phyloP scores from a whole-genome alignment of 352 stramenopile genomes.

The Phytophthora pistaciae region DNA sequence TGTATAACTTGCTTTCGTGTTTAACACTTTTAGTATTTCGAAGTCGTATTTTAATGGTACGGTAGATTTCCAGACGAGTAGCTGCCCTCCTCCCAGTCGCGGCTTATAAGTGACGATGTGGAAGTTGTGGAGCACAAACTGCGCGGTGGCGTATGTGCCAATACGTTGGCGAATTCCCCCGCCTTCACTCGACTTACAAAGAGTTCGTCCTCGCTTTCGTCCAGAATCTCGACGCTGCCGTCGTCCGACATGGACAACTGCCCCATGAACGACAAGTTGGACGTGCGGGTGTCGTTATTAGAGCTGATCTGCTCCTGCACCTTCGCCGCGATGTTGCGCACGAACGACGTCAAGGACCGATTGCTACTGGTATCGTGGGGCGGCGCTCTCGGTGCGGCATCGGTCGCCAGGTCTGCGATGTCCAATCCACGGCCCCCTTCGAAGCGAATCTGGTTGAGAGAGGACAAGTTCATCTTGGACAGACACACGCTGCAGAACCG shows the following conservation, averaged over 20 bases:
- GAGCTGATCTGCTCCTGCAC: constrained; percentile 16
- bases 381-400: not conserved
- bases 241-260: constrained; percentile 9
- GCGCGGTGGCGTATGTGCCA: not conserved
- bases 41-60: too few species aligned
- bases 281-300: constrained; percentile 4
- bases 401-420: not conserved
- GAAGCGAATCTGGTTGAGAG: constrained; percentile 8
- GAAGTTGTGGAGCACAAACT: not conserved
- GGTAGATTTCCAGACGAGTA: not conserved
- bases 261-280: constrained; percentile 20
- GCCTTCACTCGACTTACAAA: constrained; percentile 11
- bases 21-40: too few species aligned
- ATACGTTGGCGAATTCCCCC: not conserved
- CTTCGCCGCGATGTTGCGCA: constrained; percentile 21
- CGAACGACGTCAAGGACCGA: constrained; percentile 24
- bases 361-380: constrained; percentile 12
- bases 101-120: not conserved
- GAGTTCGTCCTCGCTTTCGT: constrained; percentile 18
- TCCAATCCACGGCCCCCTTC: constrained; percentile 1
- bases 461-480: constrained; percentile 19
- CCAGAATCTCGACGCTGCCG: not conserved
- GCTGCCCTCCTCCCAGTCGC: not conserved
- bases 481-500: constrained; percentile 23
- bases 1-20: too few species aligned